These are phyloP conservation scores for Picochlorum sp. DNA, from an alignment of 139 green algal genomes.

Conservation along the genomic window DNA sequence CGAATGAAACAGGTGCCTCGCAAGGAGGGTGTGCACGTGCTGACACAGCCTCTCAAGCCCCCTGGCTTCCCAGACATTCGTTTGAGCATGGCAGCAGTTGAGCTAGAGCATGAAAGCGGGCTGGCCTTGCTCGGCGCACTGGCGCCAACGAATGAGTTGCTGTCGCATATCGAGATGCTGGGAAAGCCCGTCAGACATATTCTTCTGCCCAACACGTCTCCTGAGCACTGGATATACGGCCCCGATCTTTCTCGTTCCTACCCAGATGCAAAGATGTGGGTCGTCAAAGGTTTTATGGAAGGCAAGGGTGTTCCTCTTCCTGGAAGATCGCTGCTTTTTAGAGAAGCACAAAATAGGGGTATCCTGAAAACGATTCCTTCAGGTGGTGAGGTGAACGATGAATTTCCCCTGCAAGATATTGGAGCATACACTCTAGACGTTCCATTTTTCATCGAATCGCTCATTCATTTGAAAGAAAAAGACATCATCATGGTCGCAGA, in stretches of 20 bases:
- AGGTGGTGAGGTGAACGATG: background rate
- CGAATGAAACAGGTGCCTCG: slow-evolving; percentile 12
- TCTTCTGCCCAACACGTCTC: slow-evolving; percentile 20
- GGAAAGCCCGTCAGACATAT: slow-evolving; percentile 21
- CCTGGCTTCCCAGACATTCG: slow-evolving; percentile 10
- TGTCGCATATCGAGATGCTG: slow-evolving; percentile 8
- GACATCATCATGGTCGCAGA: slow-evolving; percentile 23
- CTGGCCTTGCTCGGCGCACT: slow-evolving; percentile 16
- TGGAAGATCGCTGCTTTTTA: slow-evolving; percentile 8
- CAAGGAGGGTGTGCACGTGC: slow-evolving; percentile 10
- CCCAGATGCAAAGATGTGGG: slow-evolving; percentile 24
- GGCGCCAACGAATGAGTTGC: slow-evolving; percentile 18
- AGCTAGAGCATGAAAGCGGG: slow-evolving; percentile 12
- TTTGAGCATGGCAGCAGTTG: slow-evolving; percentile 16
- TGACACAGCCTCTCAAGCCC: slow-evolving; percentile 28
- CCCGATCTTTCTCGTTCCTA: slow-evolving; percentile 13
- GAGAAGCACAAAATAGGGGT: background rate
- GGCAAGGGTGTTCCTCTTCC: slow-evolving; percentile 24
- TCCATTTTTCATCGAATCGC: slow-evolving; percentile 25
- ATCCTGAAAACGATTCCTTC: slow-evolving; percentile 10
- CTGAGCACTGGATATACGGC: slow-evolving; percentile 27
- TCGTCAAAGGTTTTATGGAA: slow-evolving; percentile 19
- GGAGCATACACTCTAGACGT: slow-evolving; percentile 9
- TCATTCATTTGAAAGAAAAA: slow-evolving; percentile 15
- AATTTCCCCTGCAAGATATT: slow-evolving; percentile 11